These are phyloP conservation scores for Russula sp. DNA, from an alignment of 768 basidiomycete species.

Conservation along the genomic window DNA sequence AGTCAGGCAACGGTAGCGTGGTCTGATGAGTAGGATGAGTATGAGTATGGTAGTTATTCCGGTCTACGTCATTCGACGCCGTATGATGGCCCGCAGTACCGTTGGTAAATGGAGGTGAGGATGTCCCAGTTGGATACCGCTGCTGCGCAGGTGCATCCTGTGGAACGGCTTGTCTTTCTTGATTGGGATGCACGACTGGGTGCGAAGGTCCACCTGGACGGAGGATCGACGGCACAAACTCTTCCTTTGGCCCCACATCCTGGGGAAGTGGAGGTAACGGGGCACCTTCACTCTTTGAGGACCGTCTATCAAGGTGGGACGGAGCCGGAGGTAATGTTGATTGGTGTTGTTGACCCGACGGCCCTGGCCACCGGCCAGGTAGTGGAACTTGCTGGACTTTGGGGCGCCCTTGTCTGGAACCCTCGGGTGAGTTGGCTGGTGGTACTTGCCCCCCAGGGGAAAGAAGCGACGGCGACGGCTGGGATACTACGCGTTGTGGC, in stretches of 20 bases:
- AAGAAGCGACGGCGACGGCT: not conserved
- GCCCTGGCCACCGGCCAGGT: slow-evolving; percentile 11
- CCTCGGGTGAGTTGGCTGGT: not conserved
- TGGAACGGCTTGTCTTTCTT: not conserved
- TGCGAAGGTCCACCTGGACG: slow-evolving; percentile 12
- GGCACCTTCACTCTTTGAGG: not conserved
- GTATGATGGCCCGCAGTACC: not conserved
- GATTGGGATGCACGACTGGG: not conserved
- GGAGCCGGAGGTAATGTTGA: not conserved
- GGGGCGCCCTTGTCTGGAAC: not conserved
- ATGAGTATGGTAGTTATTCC: too few relatives aligned
- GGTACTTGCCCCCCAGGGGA: not conserved
- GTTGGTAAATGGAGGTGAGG: not conserved
- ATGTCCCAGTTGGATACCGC: not conserved
- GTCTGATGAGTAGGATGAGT: not conserved
- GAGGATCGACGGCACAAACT: slow-evolving; percentile 9
- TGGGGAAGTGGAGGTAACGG: slow-evolving; percentile 11
- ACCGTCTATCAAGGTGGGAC: not conserved
- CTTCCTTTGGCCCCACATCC: slow-evolving; percentile 4
- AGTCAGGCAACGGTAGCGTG: not conserved
- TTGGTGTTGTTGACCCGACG: slow-evolving; percentile 3
- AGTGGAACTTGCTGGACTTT: slow-evolving; percentile 2
- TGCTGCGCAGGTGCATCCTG: not conserved
- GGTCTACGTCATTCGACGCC: not conserved
- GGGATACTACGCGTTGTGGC: not conserved